Base-by-base conservation (phyloP, 2,329 filamentous ascomycete species). In the Colletotrichum karsti region DNA sequence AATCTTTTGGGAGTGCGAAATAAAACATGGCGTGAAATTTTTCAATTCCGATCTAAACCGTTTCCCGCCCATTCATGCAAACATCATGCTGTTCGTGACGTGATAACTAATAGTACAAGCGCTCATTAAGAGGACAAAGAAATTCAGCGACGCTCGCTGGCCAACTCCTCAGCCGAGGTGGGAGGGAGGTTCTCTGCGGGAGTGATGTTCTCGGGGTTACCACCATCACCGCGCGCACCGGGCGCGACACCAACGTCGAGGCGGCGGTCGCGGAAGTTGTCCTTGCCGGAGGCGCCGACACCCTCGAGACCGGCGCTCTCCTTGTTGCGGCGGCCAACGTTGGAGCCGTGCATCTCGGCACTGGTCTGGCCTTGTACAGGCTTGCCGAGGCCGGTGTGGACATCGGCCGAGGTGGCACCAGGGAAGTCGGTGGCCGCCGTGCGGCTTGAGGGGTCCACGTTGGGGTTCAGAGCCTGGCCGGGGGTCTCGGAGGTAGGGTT, bases 381-480 rank as follows among this genome's bases (percentile, higher is more conserved):
- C 68, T 81, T 80, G 2, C 84, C 83, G n/a, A 79, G 72, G 1
- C 83, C 80, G 13, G 73, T 73, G 76, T 87, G 74, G 1, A 87
- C 78, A 65, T 82, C 78, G 24, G 76, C 76, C 22, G 81, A 84
- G 0, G 84, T 87, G 3, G 83, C 78, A 13, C 84, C 85, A 2
- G 71, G 72, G 2, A 87, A 74, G 10, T 81, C 79, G 1, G 76
- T 73, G 0, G 82, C 79, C 13, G 72, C 72, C 5, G 78, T 77
- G 22, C 71, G 63, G 8, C 70, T 69, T 28, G 73, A 67, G 24
- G 74, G 71, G 26, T 76, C 70, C 5, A 73, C 69, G 60, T 79
- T 77, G 42, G 72, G 69, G 51, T 67, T 67, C 59, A 67, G 64
- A 13, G 78, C 77, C 61, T 82, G 79, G 7, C 78, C 78, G 9